These are phyloP conservation scores for Candida koratica DNA, from an alignment of 805 yeast species.

Conservation along the genomic window DNA sequence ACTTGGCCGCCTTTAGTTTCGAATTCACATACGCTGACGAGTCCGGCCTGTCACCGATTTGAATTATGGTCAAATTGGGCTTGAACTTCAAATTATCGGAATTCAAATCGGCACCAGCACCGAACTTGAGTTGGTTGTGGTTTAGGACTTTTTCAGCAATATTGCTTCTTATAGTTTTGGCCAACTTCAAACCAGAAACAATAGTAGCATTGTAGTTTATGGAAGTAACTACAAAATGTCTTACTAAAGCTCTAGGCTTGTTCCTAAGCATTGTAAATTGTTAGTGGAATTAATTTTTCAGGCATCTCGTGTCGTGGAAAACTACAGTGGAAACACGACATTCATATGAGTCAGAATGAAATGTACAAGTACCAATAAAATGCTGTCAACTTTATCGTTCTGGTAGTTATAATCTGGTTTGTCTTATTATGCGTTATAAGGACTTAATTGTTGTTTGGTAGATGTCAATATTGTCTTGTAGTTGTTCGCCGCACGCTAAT, in stretches of 20 bases:
- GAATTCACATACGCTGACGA: constrained; percentile 87
- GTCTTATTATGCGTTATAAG: no score
- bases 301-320: no score
- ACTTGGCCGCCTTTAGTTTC: constrained; percentile 85
- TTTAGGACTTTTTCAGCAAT: constrained; percentile 40
- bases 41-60: constrained; percentile 88
- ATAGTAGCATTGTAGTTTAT: constrained; percentile 12
- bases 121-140: constrained; percentile 29
- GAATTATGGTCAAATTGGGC: constrained; percentile 79
- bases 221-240: neutral
- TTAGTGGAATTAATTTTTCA: constrained; percentile 4
- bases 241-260: neutral
- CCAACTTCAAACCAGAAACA: constrained; percentile 42
- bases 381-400: no score
- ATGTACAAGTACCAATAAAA: no score
- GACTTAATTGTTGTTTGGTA: no score
- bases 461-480: no score
- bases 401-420: no score
- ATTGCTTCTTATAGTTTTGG: constrained; percentile 31
- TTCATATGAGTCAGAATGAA: no score
- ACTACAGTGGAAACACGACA: neutral
- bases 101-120: constrained; percentile 14
- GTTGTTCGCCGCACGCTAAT: no score
- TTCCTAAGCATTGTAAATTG: constrained; percentile 5
- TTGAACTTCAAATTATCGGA: constrained; percentile 45